phyloP scores from a whole-genome alignment of 768 basidiomycete genomes.

The Boletus rubropictus region DNA sequence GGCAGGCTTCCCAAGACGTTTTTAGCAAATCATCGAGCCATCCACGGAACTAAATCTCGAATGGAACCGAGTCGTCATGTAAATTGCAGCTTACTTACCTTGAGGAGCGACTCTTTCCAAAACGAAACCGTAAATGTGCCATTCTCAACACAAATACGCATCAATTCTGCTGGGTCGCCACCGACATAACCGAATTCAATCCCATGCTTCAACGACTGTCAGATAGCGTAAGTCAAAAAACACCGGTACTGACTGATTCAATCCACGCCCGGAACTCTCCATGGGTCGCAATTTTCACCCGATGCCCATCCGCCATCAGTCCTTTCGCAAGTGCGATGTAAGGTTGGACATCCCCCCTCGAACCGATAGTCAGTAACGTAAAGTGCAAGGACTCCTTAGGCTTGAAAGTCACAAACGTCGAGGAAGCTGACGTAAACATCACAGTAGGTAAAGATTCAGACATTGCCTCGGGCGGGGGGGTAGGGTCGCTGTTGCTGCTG shows the following conservation, averaged over 20 bases:
- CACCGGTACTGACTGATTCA: constrained; percentile 63
- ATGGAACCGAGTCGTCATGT: constrained; percentile 3
- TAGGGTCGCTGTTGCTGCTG: constrained; percentile 36
- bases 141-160: constrained; percentile 97
- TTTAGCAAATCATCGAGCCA: constrained; percentile 96
- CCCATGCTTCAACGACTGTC: constrained; percentile 57
- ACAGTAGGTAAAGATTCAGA: constrained; percentile 76
- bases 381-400: constrained; percentile 80
- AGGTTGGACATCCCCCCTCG: constrained; percentile 95
- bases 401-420: constrained; percentile 95
- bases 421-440: constrained; percentile 95
- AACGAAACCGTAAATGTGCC: constrained; percentile 96
- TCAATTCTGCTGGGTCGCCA: constrained; percentile 94
- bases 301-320: constrained; percentile 84
- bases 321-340: constrained; percentile 96
- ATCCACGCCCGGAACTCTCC: constrained; percentile 95
- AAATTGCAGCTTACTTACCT: constrained; percentile 43
- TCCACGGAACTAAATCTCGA: constrained; percentile 71
- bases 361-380: constrained; percentile 94
- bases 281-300: constrained; percentile 87
- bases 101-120: constrained; percentile 81
- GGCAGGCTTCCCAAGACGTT: constrained; percentile 95
- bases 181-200: constrained; percentile 94
- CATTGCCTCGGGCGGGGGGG: constrained; percentile 48
- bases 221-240: constrained; percentile 3